Base-by-base conservation (phyloP, 2,329 filamentous ascomycete species). In the Penicillium vulpinum region DNA sequence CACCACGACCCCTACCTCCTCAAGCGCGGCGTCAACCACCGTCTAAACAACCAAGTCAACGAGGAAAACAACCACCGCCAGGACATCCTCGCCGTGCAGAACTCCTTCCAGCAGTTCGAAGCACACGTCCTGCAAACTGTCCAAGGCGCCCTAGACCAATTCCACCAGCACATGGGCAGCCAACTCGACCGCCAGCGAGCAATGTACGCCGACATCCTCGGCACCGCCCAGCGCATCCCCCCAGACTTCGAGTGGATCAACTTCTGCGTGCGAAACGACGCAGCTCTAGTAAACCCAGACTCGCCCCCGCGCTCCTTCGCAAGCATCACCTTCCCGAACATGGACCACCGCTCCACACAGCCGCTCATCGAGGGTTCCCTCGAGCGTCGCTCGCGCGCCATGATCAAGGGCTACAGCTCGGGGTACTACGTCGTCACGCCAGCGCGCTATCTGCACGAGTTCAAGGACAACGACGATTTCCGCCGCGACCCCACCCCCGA, bases 51-150 rank as follows among this genome's bases (percentile, higher is more conserved):
- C 80, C 94, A 99, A 79, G 85, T 97, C 35, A 81, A 91, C 45
- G 91, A 96, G 71, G 94, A 99, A 80, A 99, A 99, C 82, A 95
- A 92, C 80, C 93, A 95, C 78, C 86, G 88, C 62, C 91, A 96
- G 72, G 94, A 99, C 72, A 83, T 97, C 56, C 83, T 99, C 60
- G 84, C 88, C 10, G 89, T 97, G n/a, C 94, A 99, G 77, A 88
- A 89, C 77, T 91, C 91, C 73, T 96, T 97, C 72, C 81, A 88
- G 55, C 82, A 87, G 36, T 99, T 97, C 66, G 94, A 99, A 76
- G 82, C 86, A 0, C 92, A 97, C 72, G 81, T 97, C 54, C 78
- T 99, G 52, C 82, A 89, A 70, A 90, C 90, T 9, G 77, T 97
- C 51, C 93, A 97, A 76, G 84, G 88, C 67, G 88, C 89, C 50